These are phyloP conservation scores for Bromus sterilis DNA, from an alignment of 176 grass and related monocot genomes.

Conservation along the genomic window DNA sequence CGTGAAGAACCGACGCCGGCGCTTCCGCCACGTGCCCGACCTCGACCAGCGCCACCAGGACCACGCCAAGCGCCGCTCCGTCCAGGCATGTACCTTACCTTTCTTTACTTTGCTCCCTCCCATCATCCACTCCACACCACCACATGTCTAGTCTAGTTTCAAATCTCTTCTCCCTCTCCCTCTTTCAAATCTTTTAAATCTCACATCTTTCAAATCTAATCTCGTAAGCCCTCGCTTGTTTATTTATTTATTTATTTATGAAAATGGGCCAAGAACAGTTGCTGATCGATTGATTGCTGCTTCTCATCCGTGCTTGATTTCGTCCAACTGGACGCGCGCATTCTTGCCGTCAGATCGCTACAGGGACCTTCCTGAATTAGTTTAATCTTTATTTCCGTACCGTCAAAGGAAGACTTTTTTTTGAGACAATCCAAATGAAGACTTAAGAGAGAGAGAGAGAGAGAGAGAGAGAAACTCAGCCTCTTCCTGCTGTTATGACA, in stretches of 20 bases:
- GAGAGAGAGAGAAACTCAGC: not conserved
- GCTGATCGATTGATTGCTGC: not conserved
- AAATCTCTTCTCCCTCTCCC: too few species aligned
- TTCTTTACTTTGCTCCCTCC: not conserved
- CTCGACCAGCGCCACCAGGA: conserved; percentile 49
- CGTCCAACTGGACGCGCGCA: not conserved
- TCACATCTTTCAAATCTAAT: too few species aligned
- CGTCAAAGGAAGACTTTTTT: too few species aligned
- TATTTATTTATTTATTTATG: not conserved
- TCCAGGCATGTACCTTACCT: conserved; percentile 53
- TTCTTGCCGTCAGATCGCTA: not conserved
- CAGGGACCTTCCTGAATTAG: not conserved
- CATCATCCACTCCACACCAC: not conserved
- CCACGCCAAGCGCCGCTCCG: conserved; percentile 34
- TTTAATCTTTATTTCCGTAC: not conserved
- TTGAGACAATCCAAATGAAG: too few species aligned
- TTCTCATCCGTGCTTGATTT: not conserved
- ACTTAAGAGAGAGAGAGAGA: not conserved
- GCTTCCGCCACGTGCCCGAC: conserved; percentile 79
- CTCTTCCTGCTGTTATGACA: not conserved
- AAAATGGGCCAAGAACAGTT: not conserved
- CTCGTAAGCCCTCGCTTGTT: not conserved
- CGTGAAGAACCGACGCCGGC: conserved; percentile 70
- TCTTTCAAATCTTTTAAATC: too few species aligned
- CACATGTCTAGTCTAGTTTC: too few species aligned